These are phyloP conservation scores for Penstemon barbatus DNA, from an alignment of 257 asterid genomes.

Conservation along the genomic window DNA sequence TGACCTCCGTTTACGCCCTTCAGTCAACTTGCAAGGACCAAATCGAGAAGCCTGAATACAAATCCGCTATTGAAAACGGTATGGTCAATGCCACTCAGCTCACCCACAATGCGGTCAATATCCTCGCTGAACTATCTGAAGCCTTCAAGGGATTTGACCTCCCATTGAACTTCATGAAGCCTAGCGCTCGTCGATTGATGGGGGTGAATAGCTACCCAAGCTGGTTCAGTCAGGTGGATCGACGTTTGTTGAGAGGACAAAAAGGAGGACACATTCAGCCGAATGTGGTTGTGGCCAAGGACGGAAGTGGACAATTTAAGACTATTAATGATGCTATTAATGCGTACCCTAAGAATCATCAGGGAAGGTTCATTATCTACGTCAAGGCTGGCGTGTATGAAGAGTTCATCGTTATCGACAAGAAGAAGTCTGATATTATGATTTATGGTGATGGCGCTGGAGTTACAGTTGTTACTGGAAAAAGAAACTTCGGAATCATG, in stretches of 20 bases:
- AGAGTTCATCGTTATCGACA: slow-evolving; percentile 36
- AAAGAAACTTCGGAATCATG: slow-evolving; percentile 15
- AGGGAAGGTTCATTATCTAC: slow-evolving; percentile 41
- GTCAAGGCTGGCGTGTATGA: slow-evolving; percentile 45
- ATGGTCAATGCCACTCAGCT: slow-evolving; percentile 49
- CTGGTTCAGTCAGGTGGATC: slow-evolving; percentile 41
- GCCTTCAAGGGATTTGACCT: slow-evolving; percentile 36
- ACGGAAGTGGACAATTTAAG: slow-evolving; percentile 41
- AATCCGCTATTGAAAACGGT: slow-evolving; percentile 40
- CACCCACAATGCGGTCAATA: slow-evolving; percentile 57
- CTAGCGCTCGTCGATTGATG: slow-evolving; percentile 32
- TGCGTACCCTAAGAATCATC: slow-evolving; percentile 39
- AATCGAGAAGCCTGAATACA: slow-evolving; percentile 44
- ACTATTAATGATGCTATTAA: slow-evolving; percentile 34
- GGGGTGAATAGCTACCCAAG: slow-evolving; percentile 34
- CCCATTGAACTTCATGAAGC: background rate
- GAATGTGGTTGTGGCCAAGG: slow-evolving; percentile 39
- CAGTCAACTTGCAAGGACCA: slow-evolving; percentile 52
- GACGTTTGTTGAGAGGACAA: slow-evolving; percentile 33
- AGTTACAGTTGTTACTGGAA: slow-evolving; percentile 41
- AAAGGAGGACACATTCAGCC: slow-evolving; percentile 22
- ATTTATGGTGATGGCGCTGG: slow-evolving; percentile 56
- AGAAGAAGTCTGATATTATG: slow-evolving; percentile 32
- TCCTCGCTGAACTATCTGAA: slow-evolving; percentile 39
- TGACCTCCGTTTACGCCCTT: slow-evolving; percentile 42